These are phyloP conservation scores for Neurospora sp. DNA, from an alignment of 495 filamentous ascomycete genomes.

Conservation along the genomic window DNA sequence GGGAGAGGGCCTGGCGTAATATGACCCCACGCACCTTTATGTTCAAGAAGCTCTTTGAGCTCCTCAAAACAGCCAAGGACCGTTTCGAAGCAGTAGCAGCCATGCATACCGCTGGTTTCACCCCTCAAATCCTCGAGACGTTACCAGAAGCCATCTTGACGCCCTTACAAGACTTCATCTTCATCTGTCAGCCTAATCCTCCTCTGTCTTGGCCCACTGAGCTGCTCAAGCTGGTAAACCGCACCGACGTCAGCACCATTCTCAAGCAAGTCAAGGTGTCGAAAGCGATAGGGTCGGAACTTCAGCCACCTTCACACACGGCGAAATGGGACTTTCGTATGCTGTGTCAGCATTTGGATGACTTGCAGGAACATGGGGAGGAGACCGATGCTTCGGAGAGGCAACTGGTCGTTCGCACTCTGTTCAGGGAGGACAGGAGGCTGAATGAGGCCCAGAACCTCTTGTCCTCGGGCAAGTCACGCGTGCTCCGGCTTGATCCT, in stretches of 20 bases:
- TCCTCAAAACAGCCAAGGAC: conserved; percentile 25
- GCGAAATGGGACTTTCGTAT: conserved; percentile 64
- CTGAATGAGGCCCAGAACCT: conserved; percentile 71
- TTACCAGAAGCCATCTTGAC: conserved; percentile 73
- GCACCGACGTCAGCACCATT: conserved; percentile 68
- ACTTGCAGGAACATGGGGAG: conserved; percentile 29
- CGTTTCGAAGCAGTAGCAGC: conserved; percentile 45
- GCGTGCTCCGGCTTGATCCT: conserved; percentile 64
- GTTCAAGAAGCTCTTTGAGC: conserved; percentile 47
- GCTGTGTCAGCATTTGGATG: conserved; percentile 38
- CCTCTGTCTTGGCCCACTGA: conserved; percentile 62
- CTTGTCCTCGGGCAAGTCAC: conserved; percentile 65
- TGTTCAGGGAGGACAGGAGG: conserved; percentile 86
- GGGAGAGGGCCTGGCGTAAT: conserved; percentile 14
- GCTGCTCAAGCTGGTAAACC: conserved; percentile 64
- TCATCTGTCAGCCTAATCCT: conserved; percentile 68
- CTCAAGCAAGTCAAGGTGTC: conserved; percentile 41
- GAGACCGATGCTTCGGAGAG: conserved; percentile 59
- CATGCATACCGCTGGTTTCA: conserved; percentile 52
- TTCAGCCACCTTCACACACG: conserved; percentile 49
- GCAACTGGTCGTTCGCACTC: conserved; percentile 64
- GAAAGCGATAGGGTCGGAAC: conserved; percentile 25
- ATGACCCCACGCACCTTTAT: conserved; percentile 52
- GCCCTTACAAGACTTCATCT: conserved; percentile 74
- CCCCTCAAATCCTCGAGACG: conserved; percentile 54